Evolutionary conservation across 2,329 filamentous ascomycete genomes (phyloP).

Genomic region (Beauveria bassiana): DNA sequence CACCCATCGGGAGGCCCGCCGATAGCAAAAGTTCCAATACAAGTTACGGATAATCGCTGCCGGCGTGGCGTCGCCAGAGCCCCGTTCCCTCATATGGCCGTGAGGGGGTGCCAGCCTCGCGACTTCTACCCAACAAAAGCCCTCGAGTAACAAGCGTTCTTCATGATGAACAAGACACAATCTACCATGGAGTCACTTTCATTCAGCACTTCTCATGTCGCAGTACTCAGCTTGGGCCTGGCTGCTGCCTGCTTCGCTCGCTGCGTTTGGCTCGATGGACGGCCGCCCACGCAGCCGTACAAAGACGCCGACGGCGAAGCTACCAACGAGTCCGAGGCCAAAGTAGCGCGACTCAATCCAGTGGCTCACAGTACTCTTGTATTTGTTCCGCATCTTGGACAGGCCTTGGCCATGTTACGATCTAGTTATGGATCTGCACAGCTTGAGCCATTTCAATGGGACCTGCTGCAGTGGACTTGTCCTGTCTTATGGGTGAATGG

Average conservation of each 20-base stretch:
- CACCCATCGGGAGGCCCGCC: too few species aligned
- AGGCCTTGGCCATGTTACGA: not conserved
- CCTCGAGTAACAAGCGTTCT: too few species aligned
- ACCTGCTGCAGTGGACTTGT: not conserved
- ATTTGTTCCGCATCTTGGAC: not conserved
- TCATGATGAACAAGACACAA: too few species aligned
- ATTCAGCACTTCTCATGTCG: not conserved
- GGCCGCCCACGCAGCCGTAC: not conserved
- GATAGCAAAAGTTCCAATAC: too few species aligned
- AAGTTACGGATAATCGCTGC: too few species aligned
- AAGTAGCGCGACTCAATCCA: not conserved
- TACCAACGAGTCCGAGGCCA: not conserved
- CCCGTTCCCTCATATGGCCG: not conserved
- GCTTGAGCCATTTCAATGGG: not conserved
- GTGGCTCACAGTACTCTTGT: not conserved
- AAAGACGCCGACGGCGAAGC: conserved; percentile 2
- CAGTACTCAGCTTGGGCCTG: not conserved
- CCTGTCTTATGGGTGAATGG: not conserved
- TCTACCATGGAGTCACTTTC: not conserved
- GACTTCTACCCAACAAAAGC: not conserved
- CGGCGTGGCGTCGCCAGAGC: too few species aligned
- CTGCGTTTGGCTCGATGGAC: not conserved
- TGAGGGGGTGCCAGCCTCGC: not conserved
- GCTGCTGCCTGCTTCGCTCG: not conserved
- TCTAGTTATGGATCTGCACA: not conserved